Percentiles rank a stretch among this genome's conserved stretches.
phyloP scores from a whole-genome alignment of 441 rosid species.

The Populus trichocarpa region DNA sequence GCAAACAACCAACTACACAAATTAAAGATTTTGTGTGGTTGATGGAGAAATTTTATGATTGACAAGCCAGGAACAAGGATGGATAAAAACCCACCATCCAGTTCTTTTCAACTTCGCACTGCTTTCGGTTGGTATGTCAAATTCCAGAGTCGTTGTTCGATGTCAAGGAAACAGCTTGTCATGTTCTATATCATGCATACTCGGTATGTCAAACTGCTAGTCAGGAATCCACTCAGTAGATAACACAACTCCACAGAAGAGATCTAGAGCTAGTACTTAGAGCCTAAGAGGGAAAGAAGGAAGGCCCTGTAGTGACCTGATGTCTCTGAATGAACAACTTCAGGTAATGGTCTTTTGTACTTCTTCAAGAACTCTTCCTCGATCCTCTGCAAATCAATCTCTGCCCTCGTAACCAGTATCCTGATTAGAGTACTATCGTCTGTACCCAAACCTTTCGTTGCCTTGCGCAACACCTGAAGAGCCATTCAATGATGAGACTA shows the following conservation, averaged over 20 bases:
- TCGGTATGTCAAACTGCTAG: not conserved
- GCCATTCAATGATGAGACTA: not conserved
- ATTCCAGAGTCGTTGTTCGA: not conserved
- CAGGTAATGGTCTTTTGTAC: constrained; percentile 50
- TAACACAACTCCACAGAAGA: not conserved
- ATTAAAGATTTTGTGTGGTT: not conserved
- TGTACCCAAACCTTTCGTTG: constrained; percentile 80
- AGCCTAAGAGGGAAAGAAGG: constrained; percentile 56
- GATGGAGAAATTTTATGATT: not conserved
- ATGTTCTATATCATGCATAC: not conserved
- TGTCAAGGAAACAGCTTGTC: not conserved
- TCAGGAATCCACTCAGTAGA: not conserved
- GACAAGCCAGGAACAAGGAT: not conserved
- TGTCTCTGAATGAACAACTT: constrained; percentile 74
- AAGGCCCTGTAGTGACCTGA: constrained; percentile 57
- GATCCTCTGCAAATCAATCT: constrained; percentile 58
- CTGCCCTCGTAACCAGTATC: constrained; percentile 62
- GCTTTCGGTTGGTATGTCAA: not conserved
- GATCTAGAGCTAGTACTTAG: constrained; percentile 17
- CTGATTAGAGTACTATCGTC: constrained; percentile 58
- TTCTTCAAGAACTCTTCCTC: constrained; percentile 51
- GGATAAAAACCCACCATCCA: not conserved
- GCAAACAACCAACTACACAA: not conserved
- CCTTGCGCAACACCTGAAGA: constrained; percentile 53
- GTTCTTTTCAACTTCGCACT: not conserved